Evolutionary conservation across 2,329 filamentous ascomycete species (phyloP).

Genomic region (Trichophyton simii): DNA sequence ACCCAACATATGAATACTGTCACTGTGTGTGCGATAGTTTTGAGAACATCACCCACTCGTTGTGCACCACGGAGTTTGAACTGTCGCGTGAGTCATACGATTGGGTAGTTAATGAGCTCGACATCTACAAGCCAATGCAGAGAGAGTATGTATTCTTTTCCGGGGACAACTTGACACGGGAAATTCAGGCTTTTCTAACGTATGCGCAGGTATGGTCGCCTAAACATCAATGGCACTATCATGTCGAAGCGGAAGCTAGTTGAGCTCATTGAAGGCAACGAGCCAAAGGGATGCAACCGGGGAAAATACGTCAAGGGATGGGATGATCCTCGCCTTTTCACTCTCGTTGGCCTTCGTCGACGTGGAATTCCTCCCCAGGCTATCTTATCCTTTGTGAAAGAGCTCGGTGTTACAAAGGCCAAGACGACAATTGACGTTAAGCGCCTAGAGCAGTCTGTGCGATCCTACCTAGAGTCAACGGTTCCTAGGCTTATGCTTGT

Average conservation of each 20-base stretch:
- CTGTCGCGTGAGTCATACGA: constrained; percentile 79
- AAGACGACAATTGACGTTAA: constrained; percentile 62
- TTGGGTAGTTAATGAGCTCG: constrained; percentile 70
- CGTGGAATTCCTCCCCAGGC: constrained; percentile 72
- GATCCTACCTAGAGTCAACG: constrained; percentile 72
- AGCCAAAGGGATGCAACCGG: constrained; percentile 17
- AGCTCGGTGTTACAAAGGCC: constrained; percentile 72
- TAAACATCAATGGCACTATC: constrained; percentile 67
- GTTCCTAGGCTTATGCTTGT: constrained; percentile 77
- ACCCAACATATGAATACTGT: constrained; percentile 58
- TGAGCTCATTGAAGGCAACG: constrained; percentile 57
- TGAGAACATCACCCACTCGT: constrained; percentile 78
- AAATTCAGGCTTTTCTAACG: neutral
- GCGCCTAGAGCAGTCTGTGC: constrained; percentile 66
- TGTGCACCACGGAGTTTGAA: constrained; percentile 90
- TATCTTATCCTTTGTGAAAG: constrained; percentile 71
- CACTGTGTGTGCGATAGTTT: constrained; percentile 77
- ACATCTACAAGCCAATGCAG: constrained; percentile 86
- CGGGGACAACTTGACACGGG: neutral
- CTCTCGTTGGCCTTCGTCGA: constrained; percentile 63
- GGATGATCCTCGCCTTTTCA: constrained; percentile 78
- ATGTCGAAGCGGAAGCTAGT: constrained; percentile 70
- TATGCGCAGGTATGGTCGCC: constrained; percentile 41
- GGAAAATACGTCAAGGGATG: constrained; percentile 34
- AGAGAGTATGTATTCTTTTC: constrained; percentile 52